Evolutionary conservation across 106 monocot species (phyloP).

Genomic region (Acorus gramineus): DNA sequence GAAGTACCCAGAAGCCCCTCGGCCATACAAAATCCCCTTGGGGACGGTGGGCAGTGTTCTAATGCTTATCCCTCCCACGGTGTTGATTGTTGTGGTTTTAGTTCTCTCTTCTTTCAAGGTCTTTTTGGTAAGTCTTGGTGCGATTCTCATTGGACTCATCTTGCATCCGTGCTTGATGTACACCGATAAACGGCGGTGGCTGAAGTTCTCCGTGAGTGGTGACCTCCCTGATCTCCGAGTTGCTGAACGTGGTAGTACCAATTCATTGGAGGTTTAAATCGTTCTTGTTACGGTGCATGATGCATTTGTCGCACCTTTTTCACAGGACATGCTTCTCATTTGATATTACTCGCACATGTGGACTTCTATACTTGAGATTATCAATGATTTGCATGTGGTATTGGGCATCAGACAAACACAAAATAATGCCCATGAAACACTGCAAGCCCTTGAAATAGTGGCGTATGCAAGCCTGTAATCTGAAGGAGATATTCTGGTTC

Average conservation of each 20-base stretch:
- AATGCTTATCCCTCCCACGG: constrained; percentile 33
- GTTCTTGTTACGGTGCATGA: no score
- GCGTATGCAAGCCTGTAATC: no score
- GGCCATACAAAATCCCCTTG: constrained; percentile 26
- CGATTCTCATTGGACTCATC: constrained; percentile 18
- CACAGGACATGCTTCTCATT: no score
- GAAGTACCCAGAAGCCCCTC: constrained; percentile 16
- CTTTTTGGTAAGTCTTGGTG: constrained; percentile 18
- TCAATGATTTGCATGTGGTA: no score
- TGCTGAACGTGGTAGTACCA: not conserved
- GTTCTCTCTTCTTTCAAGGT: constrained; percentile 26
- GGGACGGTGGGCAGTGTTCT: constrained; percentile 17
- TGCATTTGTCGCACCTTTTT: no score
- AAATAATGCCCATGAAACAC: no score
- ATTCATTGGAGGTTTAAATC: no score
- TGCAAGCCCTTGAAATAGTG: no score
- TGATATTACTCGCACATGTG: no score
- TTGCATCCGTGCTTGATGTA: constrained; percentile 29
- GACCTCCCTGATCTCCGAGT: constrained; percentile 23
- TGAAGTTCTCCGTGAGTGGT: constrained; percentile 21
- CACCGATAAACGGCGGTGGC: constrained; percentile 29
- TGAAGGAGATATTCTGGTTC: no score
- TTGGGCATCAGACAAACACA: no score
- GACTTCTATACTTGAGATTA: no score
- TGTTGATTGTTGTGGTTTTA: constrained; percentile 18